phyloP scores from a whole-genome alignment of 176 grass and related monocot genomes.

The Rhynchospora breviuscula region DNA sequence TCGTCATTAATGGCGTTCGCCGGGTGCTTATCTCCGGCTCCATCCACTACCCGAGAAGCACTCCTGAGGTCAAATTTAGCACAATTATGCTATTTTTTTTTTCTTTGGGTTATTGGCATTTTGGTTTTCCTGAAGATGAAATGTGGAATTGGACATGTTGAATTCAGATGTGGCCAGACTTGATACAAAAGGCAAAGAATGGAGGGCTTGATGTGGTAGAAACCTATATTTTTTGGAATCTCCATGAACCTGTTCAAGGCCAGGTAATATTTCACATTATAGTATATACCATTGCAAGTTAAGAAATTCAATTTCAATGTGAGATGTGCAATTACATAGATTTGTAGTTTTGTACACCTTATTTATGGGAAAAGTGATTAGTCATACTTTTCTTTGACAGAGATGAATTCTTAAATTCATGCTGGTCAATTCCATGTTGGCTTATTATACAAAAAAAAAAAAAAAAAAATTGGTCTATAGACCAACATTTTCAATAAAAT shows the following conservation, averaged over 20 bases:
- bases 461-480: not conserved
- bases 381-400: not conserved
- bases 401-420: not conserved
- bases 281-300: not conserved
- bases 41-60: conserved; percentile 97
- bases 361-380: not conserved
- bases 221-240: conserved; percentile 94
- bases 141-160: conserved; percentile 15
- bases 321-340: not conserved
- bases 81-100: not conserved
- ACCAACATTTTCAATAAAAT: not conserved
- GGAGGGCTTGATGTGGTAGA: conserved; percentile 87
- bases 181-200: conserved; percentile 95
- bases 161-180: conserved; percentile 91
- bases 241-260: conserved; percentile 79
- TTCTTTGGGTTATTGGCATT: not conserved
- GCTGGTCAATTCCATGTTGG: not conserved
- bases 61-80: conserved; percentile 49
- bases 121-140: not conserved
- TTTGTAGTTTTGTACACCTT: not conserved
- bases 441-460: not conserved
- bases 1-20: conserved; percentile 79
- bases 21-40: conserved; percentile 94
- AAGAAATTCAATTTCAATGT: not conserved
- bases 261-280: conserved; percentile 46